phyloP scores from a whole-genome alignment of 2,329 filamentous ascomycete genomes.

The Fusarium abutilonis region DNA sequence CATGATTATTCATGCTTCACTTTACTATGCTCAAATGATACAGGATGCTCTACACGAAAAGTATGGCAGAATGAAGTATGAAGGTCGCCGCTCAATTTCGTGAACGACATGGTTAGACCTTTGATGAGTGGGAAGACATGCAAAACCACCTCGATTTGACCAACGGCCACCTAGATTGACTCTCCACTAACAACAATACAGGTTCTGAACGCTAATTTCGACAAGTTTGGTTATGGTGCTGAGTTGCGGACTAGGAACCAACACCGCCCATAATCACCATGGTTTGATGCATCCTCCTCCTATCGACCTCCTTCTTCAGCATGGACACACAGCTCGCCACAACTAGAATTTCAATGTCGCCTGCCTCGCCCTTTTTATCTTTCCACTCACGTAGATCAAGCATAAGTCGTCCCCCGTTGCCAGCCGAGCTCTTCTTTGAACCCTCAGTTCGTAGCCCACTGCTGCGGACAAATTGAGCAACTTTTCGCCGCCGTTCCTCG shows the following conservation, averaged over 20 bases:
- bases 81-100: conserved; percentile 58
- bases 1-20: conserved; percentile 2
- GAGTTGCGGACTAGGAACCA: conserved; percentile 57
- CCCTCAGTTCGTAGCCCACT: conserved; percentile 53
- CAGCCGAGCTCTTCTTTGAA: conserved; percentile 52
- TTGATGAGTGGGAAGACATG: conserved; percentile 66
- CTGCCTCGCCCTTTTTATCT: conserved; percentile 47
- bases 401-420: conserved; percentile 61
- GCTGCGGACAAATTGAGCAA: conserved; percentile 58
- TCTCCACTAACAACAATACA: conserved; percentile 63
- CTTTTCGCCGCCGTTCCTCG: conserved; percentile 46
- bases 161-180: conserved; percentile 62
- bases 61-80: conserved; percentile 54
- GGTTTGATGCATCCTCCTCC: conserved; percentile 62
- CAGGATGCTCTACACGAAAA: conserved; percentile 56
- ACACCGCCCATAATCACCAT: conserved; percentile 54
- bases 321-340: conserved; percentile 68
- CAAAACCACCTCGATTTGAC: conserved; percentile 63
- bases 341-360: conserved; percentile 60
- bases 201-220: conserved; percentile 67
- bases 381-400: conserved; percentile 54
- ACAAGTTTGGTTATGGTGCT: conserved; percentile 70
- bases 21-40: conserved; percentile 13
- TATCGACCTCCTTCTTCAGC: conserved; percentile 73
- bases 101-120: conserved; percentile 59